These are phyloP conservation scores for Russula emetica DNA, from an alignment of 768 basidiomycete genomes.

Conservation along the genomic window DNA sequence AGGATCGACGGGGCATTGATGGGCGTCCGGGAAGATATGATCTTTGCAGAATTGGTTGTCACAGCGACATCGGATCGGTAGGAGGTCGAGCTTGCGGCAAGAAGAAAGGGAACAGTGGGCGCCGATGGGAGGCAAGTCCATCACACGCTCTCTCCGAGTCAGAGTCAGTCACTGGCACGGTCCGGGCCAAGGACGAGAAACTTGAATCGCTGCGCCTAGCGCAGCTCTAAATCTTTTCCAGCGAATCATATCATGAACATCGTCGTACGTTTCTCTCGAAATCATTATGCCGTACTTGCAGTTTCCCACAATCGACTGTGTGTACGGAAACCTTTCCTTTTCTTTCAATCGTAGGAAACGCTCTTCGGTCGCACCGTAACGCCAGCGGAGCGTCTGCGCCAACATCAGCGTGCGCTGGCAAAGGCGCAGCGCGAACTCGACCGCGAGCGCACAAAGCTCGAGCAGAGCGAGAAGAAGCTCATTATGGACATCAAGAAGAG, in stretches of 20 bases:
- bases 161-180: neutral
- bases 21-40: constrained; percentile 58
- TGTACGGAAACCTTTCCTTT: fast-evolving
- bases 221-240: neutral
- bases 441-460: constrained; percentile 89
- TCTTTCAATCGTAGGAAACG: constrained; percentile 61
- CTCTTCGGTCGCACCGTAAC: constrained; percentile 93
- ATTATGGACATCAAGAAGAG: constrained; percentile 94
- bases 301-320: neutral
- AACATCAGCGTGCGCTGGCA: constrained; percentile 92
- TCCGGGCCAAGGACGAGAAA: neutral
- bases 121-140: constrained; percentile 54
- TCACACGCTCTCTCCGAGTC: constrained; percentile 19
- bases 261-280: constrained; percentile 48
- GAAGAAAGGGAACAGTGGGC: constrained; percentile 55
- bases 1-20: constrained; percentile 45
- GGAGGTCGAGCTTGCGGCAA: constrained; percentile 66
- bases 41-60: constrained; percentile 54
- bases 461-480: constrained; percentile 96
- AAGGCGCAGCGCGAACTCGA: constrained; percentile 99
- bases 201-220: neutral
- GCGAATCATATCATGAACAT: constrained; percentile 59
- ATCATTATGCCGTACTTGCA: neutral
- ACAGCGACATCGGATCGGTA: constrained; percentile 72
- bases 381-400: constrained; percentile 92